These are phyloP conservation scores for Globisporangium apiculatum DNA, from an alignment of 352 stramenopile species.

Conservation along the genomic window DNA sequence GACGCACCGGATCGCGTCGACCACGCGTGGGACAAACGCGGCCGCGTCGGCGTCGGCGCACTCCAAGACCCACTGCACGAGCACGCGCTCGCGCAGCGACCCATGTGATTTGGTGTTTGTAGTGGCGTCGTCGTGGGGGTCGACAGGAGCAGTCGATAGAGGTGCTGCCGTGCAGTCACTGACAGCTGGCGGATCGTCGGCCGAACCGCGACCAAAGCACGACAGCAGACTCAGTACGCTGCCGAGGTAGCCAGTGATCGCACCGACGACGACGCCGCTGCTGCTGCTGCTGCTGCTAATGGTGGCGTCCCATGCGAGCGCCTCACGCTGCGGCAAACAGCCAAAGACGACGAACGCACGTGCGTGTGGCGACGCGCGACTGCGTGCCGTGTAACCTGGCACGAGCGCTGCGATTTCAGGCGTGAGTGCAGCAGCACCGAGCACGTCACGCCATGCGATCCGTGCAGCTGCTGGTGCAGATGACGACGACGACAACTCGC, in stretches of 20 bases:
- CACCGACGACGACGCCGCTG: slow-evolving; percentile 2
- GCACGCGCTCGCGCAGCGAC: slow-evolving; percentile 8
- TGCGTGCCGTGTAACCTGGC: slow-evolving; percentile 13
- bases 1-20: slow-evolving; percentile 36
- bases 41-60: slow-evolving; percentile 23
- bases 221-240: slow-evolving; percentile 11
- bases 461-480: not conserved
- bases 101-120: not conserved
- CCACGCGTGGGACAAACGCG: slow-evolving; percentile 20
- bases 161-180: slow-evolving; percentile 8
- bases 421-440: slow-evolving; percentile 32
- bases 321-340: slow-evolving; percentile 17
- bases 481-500: not conserved
- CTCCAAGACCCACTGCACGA: slow-evolving; percentile 45
- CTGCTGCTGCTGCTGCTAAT: not conserved
- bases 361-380: slow-evolving; percentile 13
- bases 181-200: slow-evolving; percentile 9
- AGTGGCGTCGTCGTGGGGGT: not conserved
- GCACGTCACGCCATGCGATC: slow-evolving; percentile 35
- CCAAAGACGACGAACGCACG: slow-evolving; percentile 28
- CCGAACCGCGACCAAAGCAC: slow-evolving; percentile 15
- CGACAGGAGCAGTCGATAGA: not conserved
- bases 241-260: slow-evolving; percentile 15
- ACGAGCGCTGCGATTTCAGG: slow-evolving; percentile 14
- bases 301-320: not conserved